Base-by-base conservation (phyloP, 257 asterid species). In the Nicotiana otophora region DNA sequence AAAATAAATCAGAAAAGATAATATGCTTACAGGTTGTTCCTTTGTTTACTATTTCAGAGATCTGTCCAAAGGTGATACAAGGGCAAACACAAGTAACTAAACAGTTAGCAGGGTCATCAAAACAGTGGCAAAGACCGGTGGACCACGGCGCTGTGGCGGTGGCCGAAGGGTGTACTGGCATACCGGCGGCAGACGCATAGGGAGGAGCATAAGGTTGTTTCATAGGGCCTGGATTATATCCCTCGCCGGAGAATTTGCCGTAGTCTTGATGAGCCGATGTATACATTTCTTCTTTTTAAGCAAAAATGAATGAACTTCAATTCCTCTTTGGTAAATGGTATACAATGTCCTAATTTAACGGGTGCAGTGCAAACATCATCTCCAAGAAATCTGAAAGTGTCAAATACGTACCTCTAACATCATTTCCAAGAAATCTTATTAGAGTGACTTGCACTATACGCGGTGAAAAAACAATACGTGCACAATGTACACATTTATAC, bases 31-130 rank as follows among this genome's bases (percentile, higher is more conserved):
- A 82, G 58, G 81, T 82, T 20, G 76, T 36, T 39, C 85, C 85
- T 74, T 82, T 82, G 64, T 82, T 58, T 36, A 75, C 31, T 63
- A 82, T 75, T 79, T 82, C 85, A 31, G 85, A 69, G 15, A 82
- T 58, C 54, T 82, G 85, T 23, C 85, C 85, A 62, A 82, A 82
- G 28, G 81, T 82, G 23, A 82, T 82, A 64, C 85, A 82, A 82
- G 85, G 85, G 54, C 85, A 82, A 63, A 82, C 66, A 61, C 39
- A 74, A 11, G 85, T 74, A 63, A 82, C 68, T 55, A 82, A 68
- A 75, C 85, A 82, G 61, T 82, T 82, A 36, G 78, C 81, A 60
- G 85, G 85, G 75, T 82, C 85, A 74, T 74, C 85, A 82, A 74
- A 82, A 26, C 85, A 82, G 28, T 82, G 85, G 55, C 85, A 82